These are phyloP conservation scores for Auriculariales sp. DNA, from an alignment of 768 basidiomycete species.

Conservation along the genomic window DNA sequence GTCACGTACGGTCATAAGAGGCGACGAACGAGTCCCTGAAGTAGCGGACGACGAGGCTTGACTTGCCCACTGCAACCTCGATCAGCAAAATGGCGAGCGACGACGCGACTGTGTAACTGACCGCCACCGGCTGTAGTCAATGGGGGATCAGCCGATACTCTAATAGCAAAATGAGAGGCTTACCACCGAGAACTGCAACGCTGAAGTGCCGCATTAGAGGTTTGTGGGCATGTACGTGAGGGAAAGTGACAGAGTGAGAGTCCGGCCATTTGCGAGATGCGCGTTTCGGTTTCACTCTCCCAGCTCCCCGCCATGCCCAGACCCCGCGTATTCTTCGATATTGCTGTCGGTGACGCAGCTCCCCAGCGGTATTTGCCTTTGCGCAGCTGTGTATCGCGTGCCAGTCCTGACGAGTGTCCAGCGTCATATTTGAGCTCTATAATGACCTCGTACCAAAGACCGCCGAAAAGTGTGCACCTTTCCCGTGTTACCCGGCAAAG, in stretches of 20 bases:
- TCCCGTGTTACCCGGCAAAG: not conserved
- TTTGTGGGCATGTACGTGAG: not conserved
- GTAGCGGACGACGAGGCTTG: slow-evolving; percentile 72
- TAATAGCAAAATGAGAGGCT: slow-evolving; percentile 10
- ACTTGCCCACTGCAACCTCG: slow-evolving; percentile 49
- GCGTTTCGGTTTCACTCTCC: not conserved
- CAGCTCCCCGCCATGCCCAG: slow-evolving; percentile 13
- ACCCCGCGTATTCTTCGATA: slow-evolving; percentile 57
- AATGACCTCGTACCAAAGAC: slow-evolving; percentile 61
- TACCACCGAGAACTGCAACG: slow-evolving; percentile 71
- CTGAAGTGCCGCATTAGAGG: slow-evolving; percentile 51
- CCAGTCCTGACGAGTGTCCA: slow-evolving; percentile 13
- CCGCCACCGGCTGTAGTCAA: slow-evolving; percentile 54
- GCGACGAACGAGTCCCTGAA: slow-evolving; percentile 60
- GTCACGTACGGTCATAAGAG: slow-evolving; percentile 45
- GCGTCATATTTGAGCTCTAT: slow-evolving; percentile 65
- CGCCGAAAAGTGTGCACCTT: slow-evolving; percentile 50
- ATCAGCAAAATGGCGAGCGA: not conserved
- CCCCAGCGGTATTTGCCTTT: slow-evolving; percentile 35
- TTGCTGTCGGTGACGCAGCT: slow-evolving; percentile 30
- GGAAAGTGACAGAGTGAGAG: slow-evolving; percentile 1
- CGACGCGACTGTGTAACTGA: not conserved
- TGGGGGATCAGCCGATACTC: not conserved
- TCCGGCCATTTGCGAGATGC: not conserved
- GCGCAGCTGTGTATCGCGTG: not conserved